These are phyloP conservation scores for Dacryopinax spathularia DNA, from an alignment of 768 basidiomycete species.

Conservation along the genomic window DNA sequence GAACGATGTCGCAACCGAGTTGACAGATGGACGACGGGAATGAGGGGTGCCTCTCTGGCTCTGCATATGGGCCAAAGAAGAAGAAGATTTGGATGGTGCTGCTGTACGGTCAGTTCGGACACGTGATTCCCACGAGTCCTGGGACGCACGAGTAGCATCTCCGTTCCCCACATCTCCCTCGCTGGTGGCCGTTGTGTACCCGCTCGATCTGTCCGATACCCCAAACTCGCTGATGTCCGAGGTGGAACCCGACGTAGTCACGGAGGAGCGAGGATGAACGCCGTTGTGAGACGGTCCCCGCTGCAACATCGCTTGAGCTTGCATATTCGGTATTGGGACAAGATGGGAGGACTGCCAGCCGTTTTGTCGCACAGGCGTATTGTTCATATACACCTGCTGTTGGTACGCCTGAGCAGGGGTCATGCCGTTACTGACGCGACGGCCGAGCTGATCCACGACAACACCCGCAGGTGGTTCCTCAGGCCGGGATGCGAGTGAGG, in stretches of 20 bases:
- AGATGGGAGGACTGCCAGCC: background rate
- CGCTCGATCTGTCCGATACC: background rate
- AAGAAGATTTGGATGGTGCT: background rate
- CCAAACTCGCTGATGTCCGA: slow-evolving; percentile 3
- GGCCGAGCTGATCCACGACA: slow-evolving; percentile 32
- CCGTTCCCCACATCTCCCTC: background rate
- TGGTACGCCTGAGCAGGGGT: slow-evolving; percentile 74
- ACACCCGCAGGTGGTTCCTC: slow-evolving; percentile 38
- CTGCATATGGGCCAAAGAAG: background rate
- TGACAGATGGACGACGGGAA: background rate
- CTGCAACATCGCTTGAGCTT: background rate
- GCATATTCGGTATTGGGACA: background rate
- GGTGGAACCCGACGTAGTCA: background rate
- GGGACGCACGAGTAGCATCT: background rate
- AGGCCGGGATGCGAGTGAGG: slow-evolving; percentile 34
- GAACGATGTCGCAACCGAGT: background rate
- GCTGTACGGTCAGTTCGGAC: background rate
- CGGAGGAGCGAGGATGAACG: background rate
- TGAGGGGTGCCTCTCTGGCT: background rate
- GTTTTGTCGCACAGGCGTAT: slow-evolving; percentile 3
- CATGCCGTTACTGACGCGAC: slow-evolving; percentile 31
- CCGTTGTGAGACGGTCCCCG: background rate
- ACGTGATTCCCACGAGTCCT: background rate
- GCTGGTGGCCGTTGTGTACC: background rate
- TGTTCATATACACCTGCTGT: slow-evolving; percentile 49